Conservation (phyloP, 163 green algal genomes). For the Chloroidium sp. region DNA sequence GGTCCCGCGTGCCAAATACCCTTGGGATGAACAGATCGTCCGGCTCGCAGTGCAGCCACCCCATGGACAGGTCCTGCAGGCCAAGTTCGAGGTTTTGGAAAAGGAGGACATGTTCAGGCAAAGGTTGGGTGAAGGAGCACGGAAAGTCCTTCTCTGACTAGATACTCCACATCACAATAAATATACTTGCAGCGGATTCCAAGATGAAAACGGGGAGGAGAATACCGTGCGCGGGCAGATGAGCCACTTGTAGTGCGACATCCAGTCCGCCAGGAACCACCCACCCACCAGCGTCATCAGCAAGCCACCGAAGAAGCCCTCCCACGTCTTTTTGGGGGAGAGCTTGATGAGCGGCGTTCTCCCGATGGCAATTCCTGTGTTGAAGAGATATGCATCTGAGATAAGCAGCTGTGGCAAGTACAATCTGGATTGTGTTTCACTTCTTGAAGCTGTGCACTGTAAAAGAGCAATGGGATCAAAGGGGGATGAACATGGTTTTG, state of each 20-base stretch:
- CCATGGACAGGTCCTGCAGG: constrained; percentile 74
- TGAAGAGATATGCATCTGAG: neutral
- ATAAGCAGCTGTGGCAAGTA: no score
- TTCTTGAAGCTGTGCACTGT: no score
- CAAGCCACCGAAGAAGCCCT: constrained; percentile 91
- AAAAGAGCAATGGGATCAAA: no score
- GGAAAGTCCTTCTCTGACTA: no score
- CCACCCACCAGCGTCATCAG: constrained; percentile 58
- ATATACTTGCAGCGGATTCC: no score
- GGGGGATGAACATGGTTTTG: no score
- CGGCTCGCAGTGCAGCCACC: constrained; percentile 59
- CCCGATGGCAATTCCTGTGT: constrained; percentile 86
- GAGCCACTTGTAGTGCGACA: constrained; percentile 82
- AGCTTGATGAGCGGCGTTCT: constrained; percentile 94
- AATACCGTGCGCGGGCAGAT: constrained; percentile 72
- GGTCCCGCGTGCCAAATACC: constrained; percentile 31
- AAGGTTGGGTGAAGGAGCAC: no score
- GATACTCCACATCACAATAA: no score
- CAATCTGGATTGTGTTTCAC: no score
- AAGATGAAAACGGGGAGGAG: no score
- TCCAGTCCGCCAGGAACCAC: constrained; percentile 51
- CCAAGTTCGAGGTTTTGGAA: no score
- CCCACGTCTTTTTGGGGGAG: constrained; percentile 98
- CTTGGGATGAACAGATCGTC: constrained; percentile 45
- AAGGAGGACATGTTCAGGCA: no score